Base-by-base conservation (phyloP, 2,329 filamentous ascomycete genomes). In the Beauveria caledonica region DNA sequence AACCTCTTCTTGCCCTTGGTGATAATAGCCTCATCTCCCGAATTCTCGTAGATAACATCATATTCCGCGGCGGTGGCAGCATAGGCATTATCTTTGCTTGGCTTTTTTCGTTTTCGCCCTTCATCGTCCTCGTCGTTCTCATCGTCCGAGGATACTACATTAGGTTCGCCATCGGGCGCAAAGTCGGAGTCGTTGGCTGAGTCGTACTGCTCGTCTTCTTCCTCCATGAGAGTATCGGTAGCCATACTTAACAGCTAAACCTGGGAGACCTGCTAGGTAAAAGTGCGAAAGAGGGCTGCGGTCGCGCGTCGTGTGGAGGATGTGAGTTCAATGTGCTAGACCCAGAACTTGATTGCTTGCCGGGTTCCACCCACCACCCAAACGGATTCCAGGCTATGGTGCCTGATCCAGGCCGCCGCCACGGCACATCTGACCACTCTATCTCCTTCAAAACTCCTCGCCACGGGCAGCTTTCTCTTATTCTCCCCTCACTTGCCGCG, bases 161-260 rank as follows among this genome's bases (percentile, higher is more conserved):
- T 77, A n/a, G 72, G 68, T 29, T 69, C 78, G 19, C 77, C 77
- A 50, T 84, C 85, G n/a, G 82, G 83, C 25, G 85, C 81, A 63
- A 90, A 90, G 68, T 90, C 87, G 10, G 87, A 88, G 69, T 91
- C 88, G 65, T 90, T 85, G 3, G 86, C 86, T 1, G 87, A 89
- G 17, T 79, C 83, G 67, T 90, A 90, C 62, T 83, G 76, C 62
- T 83, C 80, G 36, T 83, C 77, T 19, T 80, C 78, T n/a, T 80
- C 78, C 56, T 78, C 74, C 53, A 69, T 68, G 60, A 71, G 64
- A 21, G 72, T 70, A 52, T 78, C 77, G 52, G 72, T 67, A 13
- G 74, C 66, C 80, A 82, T 83, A 57, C 63, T 73, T 60, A 36
- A 36, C 33, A 36, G 11, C 13, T 36, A 15, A 36, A 36, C 5